Base-by-base conservation (phyloP, 306 rosid genomes). In the Amphicarpaea edgeworthii region DNA sequence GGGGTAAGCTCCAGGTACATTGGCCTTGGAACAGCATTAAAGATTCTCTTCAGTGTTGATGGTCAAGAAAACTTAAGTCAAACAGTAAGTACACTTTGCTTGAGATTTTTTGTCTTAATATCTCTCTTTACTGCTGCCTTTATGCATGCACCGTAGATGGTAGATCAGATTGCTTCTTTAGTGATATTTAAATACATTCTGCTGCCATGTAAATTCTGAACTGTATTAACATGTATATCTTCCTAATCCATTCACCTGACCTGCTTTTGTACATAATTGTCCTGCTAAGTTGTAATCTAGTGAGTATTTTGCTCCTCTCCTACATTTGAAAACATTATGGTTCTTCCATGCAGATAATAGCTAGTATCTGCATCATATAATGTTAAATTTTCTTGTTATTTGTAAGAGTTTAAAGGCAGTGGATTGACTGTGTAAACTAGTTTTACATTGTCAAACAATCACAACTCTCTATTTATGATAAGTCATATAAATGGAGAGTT, bases 1-100 rank as follows among this genome's bases (percentile, higher is more conserved):
- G 99, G 99, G 99, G 99, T 63, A 95, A 95, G 86, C 99, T 95
- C 85, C 99, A 95, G 90, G 97, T 95, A 83, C 99, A n/a, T 85
- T 74, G 99, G 99, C 58, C 96, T 95, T 6, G 99, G 99, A 58
- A 95, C 99, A n/a, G 99, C 99, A 59, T 83, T 95, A 61, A 84
- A 92, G 70, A 90, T 95, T 82, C 99, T 95, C 83, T 95, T 95
- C 78, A 81, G 97, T 43, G 92, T 79, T 64, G 81, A 95, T 60
- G 90, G 87, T 47, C 88, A 80, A 72, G 84, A 83, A 68, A 87
- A 86, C 21, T 9, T 62, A 70, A 88, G 20, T 77, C 86, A 89
- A 68, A 45, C 77, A 32, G 99, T 92, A 84, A 92, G 93, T 76
- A 79, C 72, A 76, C 24, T 70, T 73, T 71, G 12, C 15, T 66